Conservation (phyloP, 2,329 filamentous ascomycete species). For the Onygenales sp. region DNA sequence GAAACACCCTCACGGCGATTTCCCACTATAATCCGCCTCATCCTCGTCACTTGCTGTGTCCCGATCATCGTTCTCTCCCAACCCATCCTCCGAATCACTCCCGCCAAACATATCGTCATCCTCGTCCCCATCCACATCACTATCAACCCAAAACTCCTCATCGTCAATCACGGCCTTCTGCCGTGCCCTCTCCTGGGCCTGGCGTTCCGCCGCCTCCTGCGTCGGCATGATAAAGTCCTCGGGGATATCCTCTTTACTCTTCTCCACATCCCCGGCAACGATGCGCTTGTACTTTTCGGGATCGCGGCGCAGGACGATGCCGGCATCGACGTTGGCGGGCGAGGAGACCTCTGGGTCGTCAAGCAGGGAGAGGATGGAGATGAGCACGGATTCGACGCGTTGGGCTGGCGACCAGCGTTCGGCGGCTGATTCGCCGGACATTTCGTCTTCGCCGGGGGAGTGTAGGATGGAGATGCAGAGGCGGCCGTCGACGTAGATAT, state of each 20-base stretch:
- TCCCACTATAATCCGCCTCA: not conserved
- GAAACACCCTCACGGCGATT: too few species aligned
- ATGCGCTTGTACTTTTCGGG: constrained; percentile 58
- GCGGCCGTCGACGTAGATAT: constrained; percentile 82
- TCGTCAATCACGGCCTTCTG: constrained; percentile 45
- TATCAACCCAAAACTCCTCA: constrained; percentile 68
- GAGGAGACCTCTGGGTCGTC: constrained; percentile 92
- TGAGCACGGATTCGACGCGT: constrained; percentile 86
- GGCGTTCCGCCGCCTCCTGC: constrained; percentile 43
- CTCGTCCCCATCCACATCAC: constrained; percentile 61
- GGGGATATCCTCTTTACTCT: constrained; percentile 71
- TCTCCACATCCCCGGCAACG: constrained; percentile 61
- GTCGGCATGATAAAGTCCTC: constrained; percentile 74
- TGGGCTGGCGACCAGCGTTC: constrained; percentile 94
- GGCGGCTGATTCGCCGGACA: constrained; percentile 79
- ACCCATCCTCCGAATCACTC: constrained; percentile 50
- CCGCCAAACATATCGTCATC: constrained; percentile 71
- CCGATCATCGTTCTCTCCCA: constrained; percentile 34
- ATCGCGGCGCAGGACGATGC: constrained; percentile 71
- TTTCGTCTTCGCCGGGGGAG: constrained; percentile 79
- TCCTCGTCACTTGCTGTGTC: constrained; percentile 44
- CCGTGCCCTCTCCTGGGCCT: not conserved
- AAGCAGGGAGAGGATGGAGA: constrained; percentile 81
- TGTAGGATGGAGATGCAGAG: constrained; percentile 97
- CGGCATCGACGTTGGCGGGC: constrained; percentile 88